phyloP scores from a whole-genome alignment of 352 stramenopile genomes.

The Thalassiosira pacifica region DNA sequence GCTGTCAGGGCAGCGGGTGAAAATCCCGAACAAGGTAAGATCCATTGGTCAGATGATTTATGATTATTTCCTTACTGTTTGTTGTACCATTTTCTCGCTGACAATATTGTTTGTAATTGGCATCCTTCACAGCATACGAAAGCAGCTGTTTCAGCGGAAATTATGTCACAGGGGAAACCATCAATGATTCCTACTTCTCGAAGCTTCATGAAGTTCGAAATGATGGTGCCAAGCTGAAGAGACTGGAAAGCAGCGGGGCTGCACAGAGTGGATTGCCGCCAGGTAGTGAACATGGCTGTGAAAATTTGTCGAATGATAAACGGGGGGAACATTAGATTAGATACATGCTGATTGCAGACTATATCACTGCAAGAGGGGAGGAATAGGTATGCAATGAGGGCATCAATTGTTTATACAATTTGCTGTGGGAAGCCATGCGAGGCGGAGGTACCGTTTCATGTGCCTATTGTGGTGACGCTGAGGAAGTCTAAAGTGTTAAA shows the following conservation, averaged over 20 bases:
- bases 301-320: conserved; percentile 83
- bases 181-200: conserved; percentile 82
- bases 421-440: neutral
- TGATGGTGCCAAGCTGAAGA: conserved; percentile 74
- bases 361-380: neutral
- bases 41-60: no score
- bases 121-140: conserved; percentile 89
- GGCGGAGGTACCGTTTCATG: no score
- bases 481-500: no score
- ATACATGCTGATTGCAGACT: conserved; percentile 5
- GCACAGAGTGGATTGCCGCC: conserved; percentile 42
- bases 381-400: no score
- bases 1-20: conserved; percentile 80
- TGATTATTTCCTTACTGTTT: no score
- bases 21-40: conserved; percentile 84
- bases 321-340: conserved; percentile 17
- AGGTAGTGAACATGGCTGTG: conserved; percentile 79
- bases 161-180: conserved; percentile 95
- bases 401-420: neutral
- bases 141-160: conserved; percentile 96
- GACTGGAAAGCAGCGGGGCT: conserved; percentile 43
- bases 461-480: no score
- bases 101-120: conserved; percentile 61
- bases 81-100: neutral
- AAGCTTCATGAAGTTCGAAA: conserved; percentile 81